Base-by-base conservation (phyloP, 2,329 filamentous ascomycete genomes). In the Fusarium citri region DNA sequence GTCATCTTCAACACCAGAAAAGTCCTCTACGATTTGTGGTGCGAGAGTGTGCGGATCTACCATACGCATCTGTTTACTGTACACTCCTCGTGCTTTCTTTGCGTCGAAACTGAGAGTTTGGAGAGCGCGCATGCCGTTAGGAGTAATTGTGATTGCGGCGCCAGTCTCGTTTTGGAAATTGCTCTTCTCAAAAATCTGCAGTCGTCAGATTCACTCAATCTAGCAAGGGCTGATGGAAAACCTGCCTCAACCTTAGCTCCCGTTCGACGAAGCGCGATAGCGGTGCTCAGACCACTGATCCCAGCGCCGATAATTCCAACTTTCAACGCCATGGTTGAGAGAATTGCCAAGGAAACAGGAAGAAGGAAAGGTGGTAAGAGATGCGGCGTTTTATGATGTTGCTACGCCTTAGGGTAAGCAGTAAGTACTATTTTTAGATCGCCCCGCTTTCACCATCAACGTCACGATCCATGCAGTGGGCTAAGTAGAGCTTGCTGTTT, bases 61-160 rank as follows among this genome's bases (percentile, higher is more conserved):
- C 59, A 60, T 62, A 5, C 59, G 55, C 46, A 59, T 62, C 1
- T 60, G 55, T 9, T 46, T 41, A 9, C 20, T 62, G 11, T 59
- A 14, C 0, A 62, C 55, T 3, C 59, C 59, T 0, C 18, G 31
- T 1, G 59, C 59, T 2, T 14, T 16, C n/a, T 23, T 41, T 1
- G 37, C 20, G 6, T 62, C 40, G 0, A 62, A 59, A 5, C 47
- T 31, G 5, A 59, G 46, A 2, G 14, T 5, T 2, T 5, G 6
- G 3, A 62, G 46, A 3, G 53, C 12, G 0, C 46, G 55, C 55
- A 62, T 47, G 0, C 59, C 55, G 16, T 62, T 62, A 6, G 46
- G 55, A 0, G 59, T 60, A 0, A 62, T 53, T 1, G 55, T 62
- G 0, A 62, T 62, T 0, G 59, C 55, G 4, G 59, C 59, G 4